Conservation (phyloP, 176 grass and related monocot species). For the Oryza longistaminata region DNA sequence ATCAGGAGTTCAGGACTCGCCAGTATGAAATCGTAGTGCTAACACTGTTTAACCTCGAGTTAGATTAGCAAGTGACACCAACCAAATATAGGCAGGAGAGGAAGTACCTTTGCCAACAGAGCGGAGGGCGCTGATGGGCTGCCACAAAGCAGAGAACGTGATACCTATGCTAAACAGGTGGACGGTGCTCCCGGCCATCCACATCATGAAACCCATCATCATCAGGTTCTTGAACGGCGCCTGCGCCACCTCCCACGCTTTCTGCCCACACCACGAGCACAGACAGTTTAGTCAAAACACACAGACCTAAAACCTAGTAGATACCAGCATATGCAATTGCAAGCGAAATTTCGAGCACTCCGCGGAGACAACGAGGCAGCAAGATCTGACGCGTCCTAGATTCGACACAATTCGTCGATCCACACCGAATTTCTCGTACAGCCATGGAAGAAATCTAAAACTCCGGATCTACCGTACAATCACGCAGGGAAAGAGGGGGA, state of each 20-base stretch:
- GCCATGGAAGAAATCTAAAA: background rate
- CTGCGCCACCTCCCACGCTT: slow-evolving; percentile 99
- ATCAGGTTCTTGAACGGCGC: slow-evolving; percentile 92
- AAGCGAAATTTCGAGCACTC: slow-evolving; percentile 17
- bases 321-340: background rate
- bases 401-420: background rate
- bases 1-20: background rate
- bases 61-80: background rate
- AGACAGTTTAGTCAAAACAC: slow-evolving; percentile 12
- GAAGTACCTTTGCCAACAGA: slow-evolving; percentile 79
- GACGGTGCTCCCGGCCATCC: slow-evolving; percentile 96
- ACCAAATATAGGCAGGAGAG: background rate
- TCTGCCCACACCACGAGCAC: slow-evolving; percentile 47
- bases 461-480: slow-evolving; percentile 1
- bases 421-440: background rate
- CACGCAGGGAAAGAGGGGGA: background rate
- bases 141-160: slow-evolving; percentile 93
- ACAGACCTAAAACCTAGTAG: slow-evolving; percentile 22
- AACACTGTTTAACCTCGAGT: background rate
- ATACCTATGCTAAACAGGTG: slow-evolving; percentile 99
- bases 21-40: background rate
- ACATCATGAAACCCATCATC: slow-evolving; percentile 99
- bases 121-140: slow-evolving; percentile 74
- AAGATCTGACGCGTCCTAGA: background rate
- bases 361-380: background rate